Evolutionary conservation across 2,329 filamentous ascomycete genomes (phyloP), one percentile per base, ranked within the genome.

Genomic region (Colletotrichum tropicale): DNA sequence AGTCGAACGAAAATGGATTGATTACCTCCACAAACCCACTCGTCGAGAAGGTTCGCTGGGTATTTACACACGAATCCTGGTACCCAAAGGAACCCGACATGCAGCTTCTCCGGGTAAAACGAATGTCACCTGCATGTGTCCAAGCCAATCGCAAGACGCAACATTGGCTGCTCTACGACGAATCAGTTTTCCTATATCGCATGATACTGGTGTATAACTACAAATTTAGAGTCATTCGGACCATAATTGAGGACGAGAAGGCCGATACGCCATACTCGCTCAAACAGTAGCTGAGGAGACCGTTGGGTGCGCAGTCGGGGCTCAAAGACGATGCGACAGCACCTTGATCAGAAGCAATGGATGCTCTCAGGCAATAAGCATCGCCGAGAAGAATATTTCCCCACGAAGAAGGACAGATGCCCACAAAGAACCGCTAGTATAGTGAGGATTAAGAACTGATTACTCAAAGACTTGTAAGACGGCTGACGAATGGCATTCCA

Each of bases 121-220:
- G 1, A 48, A 9, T 48, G 0, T 21, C n/a, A 12, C 0, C n/a
- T 48, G 18, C n/a, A 48, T 48, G 0, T 21, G n/a, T 21, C 6
- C 43, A 48, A 0, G 0, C 43, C 9, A 48, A 21, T 21, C 10
- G 10, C 3, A 4, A 48, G 43, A 21, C 43, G n/a, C n/a, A 48
- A n/a, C 43, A 21, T 21, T 13, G 0, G 7, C 10, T 48, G 43
- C 43, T 8, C n/a, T 52, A 0, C 10, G 10, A 52, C 10, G 10
- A 52, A 52, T 21, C 0, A 2, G 2, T 0, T 2, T 52, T 5
- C 7, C 0, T 5, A 7, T 4, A 12, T 0, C n/a, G 0, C 10
- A 52, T 21, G n/a, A 21, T 52, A 5, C 36, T 18, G 2, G 15
- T 52, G 3, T 13, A 1, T 3, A 4, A 13, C 0, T 52, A 13